phyloP scores from a whole-genome alignment of 2,329 filamentous ascomycete species.

The Cladosporium austrohemisphaericum region DNA sequence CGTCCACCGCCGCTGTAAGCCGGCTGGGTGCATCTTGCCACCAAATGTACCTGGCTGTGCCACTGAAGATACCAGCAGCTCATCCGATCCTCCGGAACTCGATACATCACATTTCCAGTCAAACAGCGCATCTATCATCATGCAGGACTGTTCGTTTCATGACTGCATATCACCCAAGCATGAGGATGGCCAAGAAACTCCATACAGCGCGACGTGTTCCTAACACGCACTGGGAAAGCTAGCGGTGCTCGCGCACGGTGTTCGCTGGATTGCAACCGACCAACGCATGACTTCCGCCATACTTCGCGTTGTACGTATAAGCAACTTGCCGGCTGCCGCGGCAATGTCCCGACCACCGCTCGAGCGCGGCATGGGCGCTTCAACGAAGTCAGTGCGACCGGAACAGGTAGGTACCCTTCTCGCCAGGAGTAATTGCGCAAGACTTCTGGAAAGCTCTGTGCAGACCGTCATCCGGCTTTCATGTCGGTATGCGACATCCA shows the following conservation, averaged over 20 bases:
- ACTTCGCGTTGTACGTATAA: background rate
- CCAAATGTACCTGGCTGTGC: no score
- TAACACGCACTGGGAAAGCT: no score
- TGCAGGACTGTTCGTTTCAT: slow-evolving; percentile 1
- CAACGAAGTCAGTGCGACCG: background rate
- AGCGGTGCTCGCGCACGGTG: no score
- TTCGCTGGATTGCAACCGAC: background rate
- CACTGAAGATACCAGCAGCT: no score
- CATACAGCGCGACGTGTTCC: no score
- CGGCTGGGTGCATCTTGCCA: no score
- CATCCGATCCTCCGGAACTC: background rate
- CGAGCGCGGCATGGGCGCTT: background rate
- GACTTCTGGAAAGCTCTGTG: slow-evolving; percentile 3
- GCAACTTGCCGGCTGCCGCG: background rate
- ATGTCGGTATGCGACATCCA: no score
- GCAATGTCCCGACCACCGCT: background rate
- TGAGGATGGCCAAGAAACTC: background rate
- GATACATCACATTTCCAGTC: background rate
- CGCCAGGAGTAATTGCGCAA: slow-evolving; percentile 1
- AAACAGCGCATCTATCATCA: background rate
- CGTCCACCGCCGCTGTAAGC: no score
- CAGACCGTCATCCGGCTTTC: no score
- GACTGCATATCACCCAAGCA: background rate
- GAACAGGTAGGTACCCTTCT: slow-evolving; percentile 9
- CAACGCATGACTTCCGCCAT: background rate